Evolutionary conservation across 2,329 filamentous ascomycete species (phyloP).

Genomic region (Ceratocystis eucalypticola): DNA sequence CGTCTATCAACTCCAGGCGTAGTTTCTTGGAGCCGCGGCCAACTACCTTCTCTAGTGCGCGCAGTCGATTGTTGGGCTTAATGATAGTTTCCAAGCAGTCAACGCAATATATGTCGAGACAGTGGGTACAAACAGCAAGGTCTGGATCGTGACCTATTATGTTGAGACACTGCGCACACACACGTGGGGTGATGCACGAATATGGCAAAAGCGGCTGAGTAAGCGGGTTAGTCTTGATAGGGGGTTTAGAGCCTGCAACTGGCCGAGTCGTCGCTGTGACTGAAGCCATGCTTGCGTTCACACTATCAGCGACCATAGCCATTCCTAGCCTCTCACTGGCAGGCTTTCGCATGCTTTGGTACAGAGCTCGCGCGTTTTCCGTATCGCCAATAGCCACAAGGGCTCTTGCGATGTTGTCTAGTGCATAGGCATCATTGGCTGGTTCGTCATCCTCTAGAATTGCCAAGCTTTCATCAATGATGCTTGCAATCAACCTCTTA

Average conservation of each 20-base stretch:
- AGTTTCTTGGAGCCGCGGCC: conserved; percentile 24
- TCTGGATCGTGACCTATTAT: conserved; percentile 25
- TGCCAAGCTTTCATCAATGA: conserved; percentile 29
- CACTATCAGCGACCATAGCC: conserved; percentile 24
- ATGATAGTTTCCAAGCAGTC: conserved; percentile 26
- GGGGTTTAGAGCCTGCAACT: background rate
- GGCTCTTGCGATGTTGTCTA: conserved; percentile 31
- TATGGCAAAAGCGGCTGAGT: conserved; percentile 29
- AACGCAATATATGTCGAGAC: conserved; percentile 30
- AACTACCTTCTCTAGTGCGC: conserved; percentile 21
- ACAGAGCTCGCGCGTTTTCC: conserved; percentile 28
- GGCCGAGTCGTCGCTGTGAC: background rate
- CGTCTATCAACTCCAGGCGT: conserved; percentile 21
- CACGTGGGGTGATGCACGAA: conserved; percentile 26
- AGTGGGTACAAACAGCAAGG: conserved; percentile 29
- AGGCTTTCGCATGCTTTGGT: conserved; percentile 29
- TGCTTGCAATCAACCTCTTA: conserved; percentile 24
- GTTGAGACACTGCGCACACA: conserved; percentile 30
- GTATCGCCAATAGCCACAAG: conserved; percentile 30
- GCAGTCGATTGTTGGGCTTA: conserved; percentile 3
- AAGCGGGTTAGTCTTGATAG: conserved; percentile 20
- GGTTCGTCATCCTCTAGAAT: conserved; percentile 31
- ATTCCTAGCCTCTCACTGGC: conserved; percentile 25
- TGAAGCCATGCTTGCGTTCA: conserved; percentile 12
- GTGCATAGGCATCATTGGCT: conserved; percentile 31